A percentile compares a stretch with the other conserved stretches of the same genome.
phyloP scores from a whole-genome alignment of 2,329 filamentous ascomycete genomes.

The Fusarium guadeloupense region DNA sequence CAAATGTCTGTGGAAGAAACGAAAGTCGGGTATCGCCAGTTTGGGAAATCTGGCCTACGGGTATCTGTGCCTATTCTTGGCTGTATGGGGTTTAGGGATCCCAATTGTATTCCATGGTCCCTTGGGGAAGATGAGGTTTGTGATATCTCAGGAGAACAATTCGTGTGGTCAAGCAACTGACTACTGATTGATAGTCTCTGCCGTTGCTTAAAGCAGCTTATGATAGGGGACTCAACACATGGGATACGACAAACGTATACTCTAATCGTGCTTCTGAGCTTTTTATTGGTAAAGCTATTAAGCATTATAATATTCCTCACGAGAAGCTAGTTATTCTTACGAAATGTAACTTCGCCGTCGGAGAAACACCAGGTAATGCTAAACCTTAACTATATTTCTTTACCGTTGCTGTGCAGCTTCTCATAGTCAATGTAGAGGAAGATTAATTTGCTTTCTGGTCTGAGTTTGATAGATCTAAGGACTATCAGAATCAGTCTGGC shows the following conservation, averaged over 20 bases:
- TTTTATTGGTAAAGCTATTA: conserved; percentile 25
- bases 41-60: conserved; percentile 14
- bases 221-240: conserved; percentile 28
- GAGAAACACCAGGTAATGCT: conserved; percentile 26
- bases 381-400: fast-evolving
- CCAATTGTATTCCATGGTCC: conserved; percentile 23
- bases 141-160: fast-evolving
- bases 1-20: conserved; percentile 22
- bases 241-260: conserved; percentile 31
- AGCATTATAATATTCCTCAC: conserved; percentile 29
- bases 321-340: conserved; percentile 25
- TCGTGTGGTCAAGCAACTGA: neutral
- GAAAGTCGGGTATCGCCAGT: conserved; percentile 30
- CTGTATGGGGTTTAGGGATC: conserved; percentile 33
- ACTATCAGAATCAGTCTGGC: conserved; percentile 37
- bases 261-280: conserved; percentile 25
- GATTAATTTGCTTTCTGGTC: neutral
- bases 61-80: conserved; percentile 24
- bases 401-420: too few species aligned
- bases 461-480: conserved; percentile 24
- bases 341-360: conserved; percentile 30
- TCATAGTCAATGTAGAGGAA: too few species aligned
- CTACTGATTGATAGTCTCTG: neutral
- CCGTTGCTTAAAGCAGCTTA: conserved; percentile 29
- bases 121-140: conserved; percentile 27